A percentile compares a stretch with the other conserved stretches of the same genome.
phyloP scores from a whole-genome alignment of 208 protist species.

The Trypanosoma cruzi region DNA sequence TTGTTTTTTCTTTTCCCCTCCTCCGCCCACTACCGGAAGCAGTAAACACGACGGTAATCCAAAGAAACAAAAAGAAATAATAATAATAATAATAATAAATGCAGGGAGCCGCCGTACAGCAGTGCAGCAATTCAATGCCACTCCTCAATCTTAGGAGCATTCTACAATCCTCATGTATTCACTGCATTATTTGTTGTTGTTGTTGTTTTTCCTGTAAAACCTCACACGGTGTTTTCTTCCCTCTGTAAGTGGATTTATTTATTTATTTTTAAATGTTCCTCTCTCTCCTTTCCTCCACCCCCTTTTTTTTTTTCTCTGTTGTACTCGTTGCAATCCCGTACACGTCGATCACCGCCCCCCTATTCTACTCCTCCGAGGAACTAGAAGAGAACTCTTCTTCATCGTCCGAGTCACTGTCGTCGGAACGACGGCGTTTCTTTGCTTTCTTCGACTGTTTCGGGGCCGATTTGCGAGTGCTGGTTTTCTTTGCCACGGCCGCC shows the following conservation, averaged over 20 bases:
- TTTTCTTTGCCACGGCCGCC: constrained; percentile 11
- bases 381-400: constrained; percentile 12
- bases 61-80: constrained; percentile 4
- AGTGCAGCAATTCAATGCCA: not conserved
- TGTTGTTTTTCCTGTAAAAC: not conserved
- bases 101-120: not conserved
- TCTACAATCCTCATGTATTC: not conserved
- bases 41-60: constrained; percentile 3
- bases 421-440: constrained; percentile 25
- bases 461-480: constrained; percentile 2
- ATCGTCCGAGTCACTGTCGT: constrained; percentile 22
- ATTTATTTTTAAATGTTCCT: not conserved
- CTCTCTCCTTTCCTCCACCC: not conserved
- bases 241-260: not conserved
- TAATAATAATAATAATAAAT: constrained; percentile 14
- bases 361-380: not conserved
- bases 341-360: not conserved
- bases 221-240: not conserved
- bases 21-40: not conserved
- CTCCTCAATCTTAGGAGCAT: not conserved
- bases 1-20: not conserved
- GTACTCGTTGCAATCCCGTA: not conserved
- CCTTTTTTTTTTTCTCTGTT: not conserved
- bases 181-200: too few relatives aligned
- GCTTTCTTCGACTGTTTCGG: constrained; percentile 27